Conservation (phyloP, 805 yeast genomes). For the Candida manassasensis region DNA sequence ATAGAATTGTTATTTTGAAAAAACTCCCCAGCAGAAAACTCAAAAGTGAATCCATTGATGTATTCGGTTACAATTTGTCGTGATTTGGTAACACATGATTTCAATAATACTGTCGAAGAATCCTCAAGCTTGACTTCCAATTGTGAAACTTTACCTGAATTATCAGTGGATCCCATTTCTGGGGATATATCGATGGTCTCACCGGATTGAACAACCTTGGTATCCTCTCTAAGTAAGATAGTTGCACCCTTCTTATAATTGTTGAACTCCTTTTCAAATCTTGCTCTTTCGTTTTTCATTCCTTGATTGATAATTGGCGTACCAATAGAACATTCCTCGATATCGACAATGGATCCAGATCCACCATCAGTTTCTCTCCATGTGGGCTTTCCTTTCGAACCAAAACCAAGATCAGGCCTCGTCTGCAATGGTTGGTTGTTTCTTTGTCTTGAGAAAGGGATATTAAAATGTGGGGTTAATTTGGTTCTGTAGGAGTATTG, state of each 20-base stretch:
- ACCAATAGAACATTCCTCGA: conserved; percentile 91
- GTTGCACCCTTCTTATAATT: conserved; percentile 78
- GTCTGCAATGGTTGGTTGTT: conserved; percentile 27
- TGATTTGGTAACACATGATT: conserved; percentile 74
- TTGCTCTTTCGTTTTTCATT: conserved; percentile 59
- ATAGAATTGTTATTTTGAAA: conserved; percentile 95
- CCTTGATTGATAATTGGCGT: conserved; percentile 75
- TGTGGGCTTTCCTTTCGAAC: conserved; percentile 71
- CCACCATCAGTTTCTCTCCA: conserved; percentile 65
- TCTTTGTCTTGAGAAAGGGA: conserved; percentile 46
- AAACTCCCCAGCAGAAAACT: conserved; percentile 91
- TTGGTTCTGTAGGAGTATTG: conserved; percentile 82
- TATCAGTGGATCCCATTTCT: conserved; percentile 42
- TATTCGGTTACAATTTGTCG: conserved; percentile 78
- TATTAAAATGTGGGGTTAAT: conserved; percentile 90
- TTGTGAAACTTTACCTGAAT: conserved; percentile 28
- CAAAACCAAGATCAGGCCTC: conserved; percentile 83
- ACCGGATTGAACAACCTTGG: conserved; percentile 35
- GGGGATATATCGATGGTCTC: conserved; percentile 14
- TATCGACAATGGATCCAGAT: conserved; percentile 66
- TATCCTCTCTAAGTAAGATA: conserved; percentile 74
- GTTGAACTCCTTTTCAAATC: conserved; percentile 45
- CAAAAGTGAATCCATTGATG: conserved; percentile 70
- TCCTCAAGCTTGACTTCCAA: conserved; percentile 20
- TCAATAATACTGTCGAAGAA: conserved; percentile 34